Percentiles rank a stretch among this genome's conserved stretches.
Conservation (phyloP, 805 yeast species). For the Zygoascus ofunaensis region DNA sequence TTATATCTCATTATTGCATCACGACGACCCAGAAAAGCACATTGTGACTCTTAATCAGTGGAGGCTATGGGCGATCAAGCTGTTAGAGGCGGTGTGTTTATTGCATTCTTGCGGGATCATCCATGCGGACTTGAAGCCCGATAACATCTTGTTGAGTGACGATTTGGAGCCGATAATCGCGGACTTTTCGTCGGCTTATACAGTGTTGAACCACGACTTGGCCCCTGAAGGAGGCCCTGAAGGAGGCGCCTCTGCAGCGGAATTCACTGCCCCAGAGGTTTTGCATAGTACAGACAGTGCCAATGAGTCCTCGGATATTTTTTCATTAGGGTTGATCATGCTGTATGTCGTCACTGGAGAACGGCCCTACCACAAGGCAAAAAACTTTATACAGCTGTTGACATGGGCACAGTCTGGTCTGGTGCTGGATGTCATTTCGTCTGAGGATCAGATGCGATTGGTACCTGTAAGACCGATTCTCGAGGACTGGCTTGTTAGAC, state of each 20-base stretch:
- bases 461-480: background rate
- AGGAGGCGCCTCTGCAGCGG: slow-evolving; percentile 42
- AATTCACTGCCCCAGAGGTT: slow-evolving; percentile 24
- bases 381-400: slow-evolving; percentile 25
- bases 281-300: slow-evolving; percentile 23
- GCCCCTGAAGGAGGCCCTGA: slow-evolving; percentile 28
- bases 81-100: slow-evolving; percentile 18
- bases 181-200: slow-evolving; percentile 39
- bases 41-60: slow-evolving; percentile 19
- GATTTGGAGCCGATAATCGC: slow-evolving; percentile 32
- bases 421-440: slow-evolving; percentile 16
- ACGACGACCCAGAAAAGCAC: slow-evolving; percentile 12
- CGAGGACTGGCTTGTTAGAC: background rate
- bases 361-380: slow-evolving; percentile 34
- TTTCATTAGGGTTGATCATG: slow-evolving; percentile 39
- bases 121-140: slow-evolving; percentile 92
- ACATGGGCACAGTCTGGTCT: slow-evolving; percentile 24
- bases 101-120: slow-evolving; percentile 57
- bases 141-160: slow-evolving; percentile 48
- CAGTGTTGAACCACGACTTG: slow-evolving; percentile 13
- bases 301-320: slow-evolving; percentile 34
- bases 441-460: background rate
- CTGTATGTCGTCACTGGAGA: slow-evolving; percentile 39
- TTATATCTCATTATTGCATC: slow-evolving; percentile 4
- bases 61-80: slow-evolving; percentile 21